phyloP scores from a whole-genome alignment of 805 yeast genomes.

The Teunomyces stri region DNA sequence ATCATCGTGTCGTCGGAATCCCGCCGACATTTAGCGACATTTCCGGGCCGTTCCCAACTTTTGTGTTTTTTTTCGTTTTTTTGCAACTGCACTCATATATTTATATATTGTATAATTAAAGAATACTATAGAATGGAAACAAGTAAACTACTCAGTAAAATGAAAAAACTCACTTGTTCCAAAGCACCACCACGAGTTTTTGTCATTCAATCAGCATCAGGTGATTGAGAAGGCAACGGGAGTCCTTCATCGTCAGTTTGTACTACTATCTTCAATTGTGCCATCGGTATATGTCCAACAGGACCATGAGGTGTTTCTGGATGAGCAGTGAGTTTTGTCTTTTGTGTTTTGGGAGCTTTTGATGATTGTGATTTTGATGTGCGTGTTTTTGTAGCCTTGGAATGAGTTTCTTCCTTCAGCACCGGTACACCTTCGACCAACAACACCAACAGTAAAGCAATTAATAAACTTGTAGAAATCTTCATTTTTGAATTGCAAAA shows the following conservation, averaged over 20 bases:
- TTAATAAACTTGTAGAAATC: not conserved
- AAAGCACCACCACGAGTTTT: too few species aligned
- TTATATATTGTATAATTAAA: too few species aligned
- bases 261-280: too few species aligned
- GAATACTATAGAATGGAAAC: too few species aligned
- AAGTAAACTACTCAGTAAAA: too few species aligned
- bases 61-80: too few species aligned
- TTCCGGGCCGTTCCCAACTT: not conserved
- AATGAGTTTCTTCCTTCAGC: not conserved
- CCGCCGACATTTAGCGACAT: not conserved
- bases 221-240: too few species aligned
- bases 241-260: too few species aligned
- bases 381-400: not conserved
- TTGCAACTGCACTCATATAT: too few species aligned
- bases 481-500: not conserved
- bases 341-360: not conserved
- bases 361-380: not conserved
- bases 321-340: not conserved
- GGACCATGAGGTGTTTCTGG: not conserved
- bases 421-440: not conserved
- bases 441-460: not conserved
- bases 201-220: too few species aligned
- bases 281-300: too few species aligned
- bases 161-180: too few species aligned
- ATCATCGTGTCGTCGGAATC: not conserved